Base-by-base conservation (phyloP, 1,139 yeast species). In the Kurtzmaniella quercitrusa region DNA sequence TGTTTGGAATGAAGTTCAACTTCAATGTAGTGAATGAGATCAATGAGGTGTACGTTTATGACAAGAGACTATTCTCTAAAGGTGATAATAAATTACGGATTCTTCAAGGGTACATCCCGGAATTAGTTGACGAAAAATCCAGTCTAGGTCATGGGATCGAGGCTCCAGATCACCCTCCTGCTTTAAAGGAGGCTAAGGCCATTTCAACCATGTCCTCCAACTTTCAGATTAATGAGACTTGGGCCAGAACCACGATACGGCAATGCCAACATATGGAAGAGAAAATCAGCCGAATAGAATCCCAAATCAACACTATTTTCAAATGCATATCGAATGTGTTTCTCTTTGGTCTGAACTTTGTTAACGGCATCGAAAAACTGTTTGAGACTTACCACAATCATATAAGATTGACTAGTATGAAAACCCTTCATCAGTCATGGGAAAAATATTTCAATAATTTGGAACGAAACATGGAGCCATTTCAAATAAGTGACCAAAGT, bases 1-100 rank as follows among this genome's bases (percentile, higher is more conserved):
- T 87, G 2, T 82, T 76, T 61, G 93, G 90, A 0, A 72, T 77
- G 40, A 80, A 77, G 52, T 65, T 83, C 51, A 81, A 77, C 57
- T 79, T 70, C 52, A 66, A 70, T 34, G 71, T 75, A 55, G 63
- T 77, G 41, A 67, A 69, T 50, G 77, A 71, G 41, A 53, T 67
- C 29, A 64, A 63, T 43, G 85, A 80, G 45, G 66, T 83, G 2
- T 83, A 75, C 57, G 79, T 78, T 1, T 82, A 72, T 59, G 87
- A 83, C 56, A 76, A 82, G 54, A 65, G 79, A 42, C 60, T 77
- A 40, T 82, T 82, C 49, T 52, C 52, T 3, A 39, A 43, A 33
- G 31, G 38, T 23, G 47, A 46, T 10, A 51, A 48, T 18, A 39
- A 21, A 6, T 12, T 14, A 9, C 14, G 24, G 7, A 40, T 41